Evolutionary conservation across 495 filamentous ascomycete species (phyloP).

Genomic region (Hypoxylon fuscum): DNA sequence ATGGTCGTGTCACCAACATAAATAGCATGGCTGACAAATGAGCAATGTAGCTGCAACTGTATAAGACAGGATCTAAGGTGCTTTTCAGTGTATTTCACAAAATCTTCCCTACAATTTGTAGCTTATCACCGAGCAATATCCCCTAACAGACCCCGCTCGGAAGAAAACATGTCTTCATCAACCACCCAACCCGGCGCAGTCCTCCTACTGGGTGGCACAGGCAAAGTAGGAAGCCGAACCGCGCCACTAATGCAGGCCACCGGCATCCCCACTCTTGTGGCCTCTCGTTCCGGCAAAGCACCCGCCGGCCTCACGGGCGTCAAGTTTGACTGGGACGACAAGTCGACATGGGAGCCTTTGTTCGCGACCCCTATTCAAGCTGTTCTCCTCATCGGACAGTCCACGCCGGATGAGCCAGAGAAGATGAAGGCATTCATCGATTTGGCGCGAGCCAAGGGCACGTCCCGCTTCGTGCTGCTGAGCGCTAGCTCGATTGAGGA

Average conservation of each 20-base stretch:
- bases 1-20: not conserved
- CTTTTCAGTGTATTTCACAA: too few species aligned
- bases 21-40: not conserved
- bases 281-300: constrained; percentile 47
- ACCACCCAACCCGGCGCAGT: constrained; percentile 37
- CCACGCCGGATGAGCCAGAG: constrained; percentile 32
- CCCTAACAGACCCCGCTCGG: not conserved
- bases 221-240: constrained; percentile 56
- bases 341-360: constrained; percentile 46
- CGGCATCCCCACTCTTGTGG: constrained; percentile 46
- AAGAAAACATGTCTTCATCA: constrained; percentile 22
- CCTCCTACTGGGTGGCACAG: constrained; percentile 59
- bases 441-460: constrained; percentile 49
- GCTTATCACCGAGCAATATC: not conserved
- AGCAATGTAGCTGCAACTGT: too few species aligned
- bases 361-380: constrained; percentile 45
- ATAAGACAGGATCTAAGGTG: too few species aligned
- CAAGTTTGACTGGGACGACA: constrained; percentile 60
- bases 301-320: constrained; percentile 40
- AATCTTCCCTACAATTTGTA: not conserved
- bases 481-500: constrained; percentile 48
- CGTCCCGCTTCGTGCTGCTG: constrained; percentile 55
- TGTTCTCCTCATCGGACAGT: constrained; percentile 53
- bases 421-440: constrained; percentile 50
- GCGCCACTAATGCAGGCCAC: constrained; percentile 47